Evolutionary conservation across 108 stramenopile species (phyloP), one percentile per base, ranked within the genome.

Genomic region (Discostella stelligeroides): DNA sequence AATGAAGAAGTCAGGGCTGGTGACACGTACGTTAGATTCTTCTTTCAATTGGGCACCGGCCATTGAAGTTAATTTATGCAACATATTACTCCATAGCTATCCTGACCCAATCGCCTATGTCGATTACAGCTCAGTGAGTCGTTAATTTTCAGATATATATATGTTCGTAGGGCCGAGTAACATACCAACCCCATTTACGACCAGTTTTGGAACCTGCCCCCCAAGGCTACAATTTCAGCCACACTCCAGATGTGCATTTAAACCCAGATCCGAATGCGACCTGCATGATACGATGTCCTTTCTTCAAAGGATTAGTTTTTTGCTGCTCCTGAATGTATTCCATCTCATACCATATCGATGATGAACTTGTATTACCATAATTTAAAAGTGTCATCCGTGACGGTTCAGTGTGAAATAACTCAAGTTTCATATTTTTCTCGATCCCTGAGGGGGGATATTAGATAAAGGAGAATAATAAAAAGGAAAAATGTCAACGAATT

Each of bases 181-280:
- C 34, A 34, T 34, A 34, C 34, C 34, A 34, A 3, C 3, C 34
- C 34, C 34, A 34, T 34, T 34, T 5, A 34, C 34, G 6, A 5
- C 6, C 34, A 34, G 5, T 3, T 34, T 34, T 34, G 34, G 34
- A 34, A 34, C 34, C 6, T 5, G 3, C 34, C 34, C 34, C 28
- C 17, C 30, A 28, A 55, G 13, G 3, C 38, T 86, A 95, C 59
- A 95, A 73, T 75, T 92, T 92, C 47, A 99, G 76, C 98, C 97
- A 98, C 7, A 99, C 98, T 9, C 96, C 97, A 8, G 87, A 92
- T 17, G 97, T 99, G 86, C 97, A 98, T 84, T 99, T 99, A 88
- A 99, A 99, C 13, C 98, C 98, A 45, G 91, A 92, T 25, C 98
- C 98, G 83, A 99, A 99, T 2, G 98, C 98, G 17, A 99, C 92